A percentile compares a stretch with the other conserved stretches of the same genome.
These are phyloP conservation scores for Asclepias syriaca DNA, from an alignment of 257 asterid genomes.

Conservation along the genomic window DNA sequence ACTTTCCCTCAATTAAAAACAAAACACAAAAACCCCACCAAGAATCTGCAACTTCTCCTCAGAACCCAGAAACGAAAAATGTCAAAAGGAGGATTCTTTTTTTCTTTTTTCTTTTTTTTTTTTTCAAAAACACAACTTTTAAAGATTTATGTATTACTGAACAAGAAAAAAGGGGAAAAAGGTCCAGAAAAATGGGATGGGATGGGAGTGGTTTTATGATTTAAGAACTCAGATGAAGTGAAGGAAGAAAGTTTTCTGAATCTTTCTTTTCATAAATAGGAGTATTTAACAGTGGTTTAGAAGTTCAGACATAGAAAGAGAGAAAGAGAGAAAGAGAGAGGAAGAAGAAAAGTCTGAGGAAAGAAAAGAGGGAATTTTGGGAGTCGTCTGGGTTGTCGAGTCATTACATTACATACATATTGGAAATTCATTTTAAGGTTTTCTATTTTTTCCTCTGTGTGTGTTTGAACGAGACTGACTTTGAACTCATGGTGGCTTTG, in stretches of 20 bases:
- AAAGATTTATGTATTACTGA: no score
- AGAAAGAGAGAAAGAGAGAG: not conserved
- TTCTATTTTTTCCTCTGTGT: not conserved
- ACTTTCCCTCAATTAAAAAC: not conserved
- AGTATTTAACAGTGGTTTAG: not conserved
- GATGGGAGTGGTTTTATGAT: not conserved
- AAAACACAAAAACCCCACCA: not conserved
- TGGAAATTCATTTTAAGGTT: not conserved
- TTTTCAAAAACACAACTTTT: no score
- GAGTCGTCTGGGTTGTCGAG: not conserved
- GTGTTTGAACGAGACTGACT: not conserved
- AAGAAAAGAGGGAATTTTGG: not conserved
- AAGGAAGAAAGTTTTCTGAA: not conserved
- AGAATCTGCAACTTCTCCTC: not conserved
- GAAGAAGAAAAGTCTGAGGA: not conserved
- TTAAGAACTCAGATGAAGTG: not conserved
- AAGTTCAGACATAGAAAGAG: not conserved
- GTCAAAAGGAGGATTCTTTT: not conserved
- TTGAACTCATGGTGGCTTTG: constrained; percentile 1
- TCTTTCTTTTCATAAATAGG: not conserved
- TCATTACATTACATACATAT: not conserved
- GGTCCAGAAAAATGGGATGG: not conserved
- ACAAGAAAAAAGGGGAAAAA: not conserved
- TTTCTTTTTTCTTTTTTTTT: not conserved
- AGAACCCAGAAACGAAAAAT: not conserved